A percentile compares a stretch with the other conserved stretches of the same genome.
Conservation (phyloP, 148 eudicot genomes). For the Salicornia ramosissima region DNA sequence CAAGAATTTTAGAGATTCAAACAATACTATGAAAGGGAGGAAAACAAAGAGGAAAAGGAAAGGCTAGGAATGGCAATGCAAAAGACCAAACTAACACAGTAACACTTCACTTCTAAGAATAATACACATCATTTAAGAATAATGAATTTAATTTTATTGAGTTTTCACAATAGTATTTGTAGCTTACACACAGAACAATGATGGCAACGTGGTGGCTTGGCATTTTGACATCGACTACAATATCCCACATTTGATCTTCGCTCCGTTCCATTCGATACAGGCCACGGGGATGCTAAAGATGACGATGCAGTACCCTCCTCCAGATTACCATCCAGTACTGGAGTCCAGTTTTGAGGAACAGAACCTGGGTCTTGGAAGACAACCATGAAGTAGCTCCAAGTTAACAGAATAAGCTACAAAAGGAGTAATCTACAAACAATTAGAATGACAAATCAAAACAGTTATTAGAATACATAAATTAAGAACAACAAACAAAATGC, state of each 20-base stretch:
- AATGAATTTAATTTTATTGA: background rate
- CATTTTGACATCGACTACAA: constrained; percentile 63
- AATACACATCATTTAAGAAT: background rate
- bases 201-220: constrained; percentile 94
- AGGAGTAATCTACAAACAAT: constrained; percentile 24
- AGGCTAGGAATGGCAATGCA: background rate
- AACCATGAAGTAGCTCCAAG: constrained; percentile 88
- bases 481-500: background rate
- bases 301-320: constrained; percentile 51
- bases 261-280: constrained; percentile 45
- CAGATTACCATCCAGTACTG: constrained; percentile 37
- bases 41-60: background rate
- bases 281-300: constrained; percentile 31
- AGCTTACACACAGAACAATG: constrained; percentile 94
- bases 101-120: background rate
- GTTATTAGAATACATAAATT: background rate
- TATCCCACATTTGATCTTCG: constrained; percentile 40
- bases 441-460: constrained; percentile 19
- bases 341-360: constrained; percentile 85
- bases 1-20: background rate
- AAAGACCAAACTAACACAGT: background rate
- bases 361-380: constrained; percentile 84
- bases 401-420: constrained; percentile 74
- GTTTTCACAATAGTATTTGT: constrained; percentile 2
- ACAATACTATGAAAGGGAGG: no score